Base-by-base conservation (phyloP, 257 asterid species). In the Cinchona pubescens region DNA sequence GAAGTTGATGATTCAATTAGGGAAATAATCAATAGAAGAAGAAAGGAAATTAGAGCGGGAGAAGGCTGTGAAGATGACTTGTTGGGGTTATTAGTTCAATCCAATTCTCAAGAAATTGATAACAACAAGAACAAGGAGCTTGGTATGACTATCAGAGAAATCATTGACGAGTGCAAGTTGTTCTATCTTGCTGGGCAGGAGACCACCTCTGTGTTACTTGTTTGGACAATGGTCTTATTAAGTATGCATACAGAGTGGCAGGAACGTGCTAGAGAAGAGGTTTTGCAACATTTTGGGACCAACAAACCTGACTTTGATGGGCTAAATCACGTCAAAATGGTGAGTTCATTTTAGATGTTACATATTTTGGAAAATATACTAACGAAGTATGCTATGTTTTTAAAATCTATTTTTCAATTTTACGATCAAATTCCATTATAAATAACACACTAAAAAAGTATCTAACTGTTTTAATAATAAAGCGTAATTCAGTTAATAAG, bases 151-250 rank as follows among this genome's bases (percentile, higher is more conserved):
- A 67, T 40, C 0, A 3, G 3, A 72, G 81, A 82, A 2, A 67
- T 82, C n/a, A 72, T 79, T 58, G 75, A 79, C 51, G 83, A 82
- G 46, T 79, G 83, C 75, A 79, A 79, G 38, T 15, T 82, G 27
- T 82, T 82, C 56, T 82, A 82, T 42, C 67, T 82, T 51, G 83
- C 83, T 0, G 86, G 86, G 2, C 86, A 82, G 23, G 83, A 82
- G 51, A 76, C 86, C 2, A 76, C 81, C n/a, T 64, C 83, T 0
- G 49, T 14, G 7, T 34, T 79, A 32, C 79, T 82, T 60, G 81
- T 79, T 7, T 82, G 86, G 86, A 72, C 86, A 3, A 72, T 79
- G 83, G 6, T 82, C 55, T 58, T 82, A 21, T 35, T 82, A 56
- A 34, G 86, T 66, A 59, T 51, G n/a, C 67, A 75, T 63, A 59